phyloP scores from a whole-genome alignment of 306 rosid species.

The Citrullus mucosospermus region DNA sequence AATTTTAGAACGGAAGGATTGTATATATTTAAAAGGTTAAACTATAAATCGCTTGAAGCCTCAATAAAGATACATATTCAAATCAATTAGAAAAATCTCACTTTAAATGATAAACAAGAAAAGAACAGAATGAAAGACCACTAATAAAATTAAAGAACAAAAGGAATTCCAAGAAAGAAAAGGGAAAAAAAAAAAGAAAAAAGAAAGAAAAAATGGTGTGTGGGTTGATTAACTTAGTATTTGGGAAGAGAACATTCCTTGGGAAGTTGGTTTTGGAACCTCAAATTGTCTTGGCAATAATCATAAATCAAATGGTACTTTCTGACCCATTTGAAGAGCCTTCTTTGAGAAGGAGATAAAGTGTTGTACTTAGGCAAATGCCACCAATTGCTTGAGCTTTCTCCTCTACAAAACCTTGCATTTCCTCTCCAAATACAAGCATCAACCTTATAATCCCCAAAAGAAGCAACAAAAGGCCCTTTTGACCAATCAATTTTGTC shows the following conservation, averaged over 20 bases:
- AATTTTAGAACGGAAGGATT: too few relatives aligned
- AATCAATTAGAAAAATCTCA: not conserved
- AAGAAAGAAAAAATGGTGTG: not conserved
- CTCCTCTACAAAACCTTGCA: constrained; percentile 70
- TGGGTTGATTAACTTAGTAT: constrained; percentile 22
- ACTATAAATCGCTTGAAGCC: too few relatives aligned
- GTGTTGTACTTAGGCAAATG: constrained; percentile 34
- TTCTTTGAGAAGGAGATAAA: constrained; percentile 40
- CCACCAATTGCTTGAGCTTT: constrained; percentile 62
- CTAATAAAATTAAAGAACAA: not conserved
- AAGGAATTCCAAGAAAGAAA: not conserved
- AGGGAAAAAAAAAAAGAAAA: too few relatives aligned
- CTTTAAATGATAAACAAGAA: not conserved
- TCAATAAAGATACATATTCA: not conserved
- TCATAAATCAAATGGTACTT: constrained; percentile 67
- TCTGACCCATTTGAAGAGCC: constrained; percentile 77
- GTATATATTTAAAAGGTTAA: too few relatives aligned
- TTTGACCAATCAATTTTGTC: constrained; percentile 81
- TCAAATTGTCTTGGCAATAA: constrained; percentile 50
- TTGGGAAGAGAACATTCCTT: constrained; percentile 80
- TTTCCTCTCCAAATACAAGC: constrained; percentile 76
- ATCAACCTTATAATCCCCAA: constrained; percentile 52
- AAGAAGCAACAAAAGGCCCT: constrained; percentile 67
- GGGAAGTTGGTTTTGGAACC: constrained; percentile 72
- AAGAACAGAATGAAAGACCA: not conserved